Evolutionary conservation across 208 protist genomes (phyloP), one percentile per base, ranked within the genome.

Genomic region (Leishmania tarentolae): DNA sequence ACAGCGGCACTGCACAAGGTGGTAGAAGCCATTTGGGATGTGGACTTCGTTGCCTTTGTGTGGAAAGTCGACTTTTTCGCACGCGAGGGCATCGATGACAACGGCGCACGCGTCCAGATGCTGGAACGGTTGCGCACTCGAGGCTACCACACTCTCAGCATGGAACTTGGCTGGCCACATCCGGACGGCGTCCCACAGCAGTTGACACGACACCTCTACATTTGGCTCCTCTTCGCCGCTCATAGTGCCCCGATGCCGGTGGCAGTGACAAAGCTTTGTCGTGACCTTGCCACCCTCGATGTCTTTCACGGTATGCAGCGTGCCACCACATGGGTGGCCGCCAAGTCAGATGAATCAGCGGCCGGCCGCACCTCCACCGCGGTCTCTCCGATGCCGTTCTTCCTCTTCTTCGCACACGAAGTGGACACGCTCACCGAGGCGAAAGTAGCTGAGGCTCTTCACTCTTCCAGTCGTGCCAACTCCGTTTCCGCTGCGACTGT

Each of bases 221-320:
- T 79, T 47, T 86, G 82, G 82, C 53, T 82, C 65, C 78, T 86
- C 74, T 80, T 86, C 53, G n/a, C 78, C 28, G 73, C 35, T 0
- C 74, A 86, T 40, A 5, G 17, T 37, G 21, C 42, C 56, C 11
- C 44, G 28, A 61, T 74, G 65, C 15, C 44, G 21, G 53, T 44
- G 40, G 61, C 79, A 24, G 68, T 82, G n/a, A 69, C 81, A n/a
- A 53, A 78, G n/a, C 71, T 92, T 37, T 85, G 89, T 50, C 86
- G 82, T 70, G 88, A 94, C 57, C 74, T 92, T 44, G 87, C 85
- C 35, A 86, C 83, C 7, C 70, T 92, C 42, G 89, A 94, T 44
- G 61, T 83, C 56, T 47, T 65, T 63, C 56, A 68, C 40, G 74
- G 24, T 6, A 44, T 68, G 31, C 74, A 68, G 69, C 24, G 40